Evolutionary conservation across 1,284 basidiomycete genomes (phyloP), one percentile per base, ranked within the genome.

Genomic region (Tilletia caries): DNA sequence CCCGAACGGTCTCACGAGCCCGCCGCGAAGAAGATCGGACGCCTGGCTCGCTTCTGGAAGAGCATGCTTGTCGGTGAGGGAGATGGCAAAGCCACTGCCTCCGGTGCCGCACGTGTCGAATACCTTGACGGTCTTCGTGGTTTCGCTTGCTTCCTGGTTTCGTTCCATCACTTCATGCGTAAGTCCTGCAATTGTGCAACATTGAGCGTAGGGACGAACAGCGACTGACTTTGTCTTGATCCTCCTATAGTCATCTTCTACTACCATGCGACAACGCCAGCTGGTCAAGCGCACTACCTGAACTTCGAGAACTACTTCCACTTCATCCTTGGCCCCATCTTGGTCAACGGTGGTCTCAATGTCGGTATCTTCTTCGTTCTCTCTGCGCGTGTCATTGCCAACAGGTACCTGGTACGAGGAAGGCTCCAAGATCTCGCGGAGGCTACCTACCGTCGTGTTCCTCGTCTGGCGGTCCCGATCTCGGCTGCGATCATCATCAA

Each of bases 341-440:
- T 75, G 3, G 70, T 76, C 73, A 79, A 77, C 70, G 75, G 75
- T 46, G 76, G 76, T 65, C 67, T 77, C 46, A 74, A 76, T 67
- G 66, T 79, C 41, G 77, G 77, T 20, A 78, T 79, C 72, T 79
- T 79, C 44, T 79, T 79, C 72, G 70, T 73, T 64, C 71, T 79
- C 15, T 73, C 78, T 6, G 76, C 78, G 58, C 71, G 78, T 29
- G 77, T 76, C 62, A 79, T 79, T 70, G 73, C 71, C 67, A 75
- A 75, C 67, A 72, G 77, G 2, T 79, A 79, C 70, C 48, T 79
- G 70, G 73, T 79, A 66, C 73, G 73, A 33, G 78, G 78, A 48
- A 71, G 73, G 2, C 52, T 79, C 12, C 73, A 76, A 64, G 72
- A 73, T 64, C 70, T 80, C 70, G 79, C 72, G 18, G 77, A 80